Evolutionary conservation across 163 green algal species (phyloP).

Genomic region (Chloromonas sp.): DNA sequence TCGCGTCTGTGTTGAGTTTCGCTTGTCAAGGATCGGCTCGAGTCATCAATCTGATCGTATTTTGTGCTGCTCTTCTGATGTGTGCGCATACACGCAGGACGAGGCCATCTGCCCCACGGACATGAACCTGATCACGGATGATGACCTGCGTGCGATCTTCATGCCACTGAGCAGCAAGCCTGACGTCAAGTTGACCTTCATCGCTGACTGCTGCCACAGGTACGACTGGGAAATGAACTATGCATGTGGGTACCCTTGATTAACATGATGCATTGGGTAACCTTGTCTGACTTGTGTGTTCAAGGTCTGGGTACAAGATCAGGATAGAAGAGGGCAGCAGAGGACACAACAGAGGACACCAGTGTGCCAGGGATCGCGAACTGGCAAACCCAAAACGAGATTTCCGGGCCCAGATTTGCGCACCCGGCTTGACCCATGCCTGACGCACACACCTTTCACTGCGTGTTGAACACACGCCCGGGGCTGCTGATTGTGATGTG

Average conservation of each 20-base stretch:
- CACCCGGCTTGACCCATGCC: no score
- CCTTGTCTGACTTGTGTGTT: no score
- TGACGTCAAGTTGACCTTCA: constrained; percentile 58
- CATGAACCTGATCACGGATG: constrained; percentile 52
- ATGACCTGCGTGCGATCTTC: constrained; percentile 58
- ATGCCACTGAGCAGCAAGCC: constrained; percentile 29
- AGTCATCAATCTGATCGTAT: neutral
- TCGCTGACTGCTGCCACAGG: constrained; percentile 56
- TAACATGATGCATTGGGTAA: neutral
- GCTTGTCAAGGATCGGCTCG: no score
- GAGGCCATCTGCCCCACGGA: constrained; percentile 61
- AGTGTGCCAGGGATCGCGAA: no score
- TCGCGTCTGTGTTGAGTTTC: neutral
- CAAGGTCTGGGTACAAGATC: no score
- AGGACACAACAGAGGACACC: no score
- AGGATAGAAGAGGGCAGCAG: no score
- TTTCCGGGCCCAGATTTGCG: no score
- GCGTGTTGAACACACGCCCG: no score
- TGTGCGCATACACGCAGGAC: constrained; percentile 25
- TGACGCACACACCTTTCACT: no score
- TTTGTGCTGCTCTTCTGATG: neutral
- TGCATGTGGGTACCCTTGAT: constrained; percentile 3
- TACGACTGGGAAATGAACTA: neutral
- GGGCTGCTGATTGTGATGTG: no score
- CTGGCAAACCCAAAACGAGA: no score